phyloP scores from a whole-genome alignment of 2,329 filamentous ascomycete genomes.

The Pseudocercospora fijiensis region DNA sequence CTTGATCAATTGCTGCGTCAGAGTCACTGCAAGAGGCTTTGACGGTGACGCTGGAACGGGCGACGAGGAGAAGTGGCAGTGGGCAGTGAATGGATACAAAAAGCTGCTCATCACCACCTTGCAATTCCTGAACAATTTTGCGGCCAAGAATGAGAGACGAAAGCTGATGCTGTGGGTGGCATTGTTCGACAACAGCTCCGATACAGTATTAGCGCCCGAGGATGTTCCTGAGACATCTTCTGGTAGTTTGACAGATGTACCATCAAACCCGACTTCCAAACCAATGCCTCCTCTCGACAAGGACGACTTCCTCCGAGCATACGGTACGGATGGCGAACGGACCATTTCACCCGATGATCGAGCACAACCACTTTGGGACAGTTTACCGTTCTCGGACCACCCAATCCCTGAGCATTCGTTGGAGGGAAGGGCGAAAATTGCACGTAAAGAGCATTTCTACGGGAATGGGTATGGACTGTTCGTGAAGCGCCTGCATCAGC shows the following conservation, averaged over 20 bases:
- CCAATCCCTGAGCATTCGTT: slow-evolving; percentile 27
- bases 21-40: slow-evolving; percentile 63
- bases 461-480: slow-evolving; percentile 37
- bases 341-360: slow-evolving; percentile 20
- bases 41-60: slow-evolving; percentile 62
- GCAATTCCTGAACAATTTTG: slow-evolving; percentile 66
- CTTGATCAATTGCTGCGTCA: slow-evolving; percentile 62
- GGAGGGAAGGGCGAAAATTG: slow-evolving; percentile 21
- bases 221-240: slow-evolving; percentile 33
- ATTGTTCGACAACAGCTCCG: slow-evolving; percentile 54
- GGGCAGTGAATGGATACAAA: slow-evolving; percentile 65
- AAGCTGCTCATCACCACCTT: slow-evolving; percentile 64
- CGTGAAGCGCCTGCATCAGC: slow-evolving; percentile 25
- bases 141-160: slow-evolving; percentile 63
- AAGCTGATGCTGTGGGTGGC: slow-evolving; percentile 66
- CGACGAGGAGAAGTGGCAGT: slow-evolving; percentile 65
- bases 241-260: slow-evolving; percentile 32
- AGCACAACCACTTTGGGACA: slow-evolving; percentile 29
- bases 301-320: slow-evolving; percentile 35
- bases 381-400: slow-evolving; percentile 25
- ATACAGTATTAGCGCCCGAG: slow-evolving; percentile 33
- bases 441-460: slow-evolving; percentile 14
- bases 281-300: slow-evolving; percentile 30
- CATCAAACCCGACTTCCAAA: slow-evolving; percentile 32
- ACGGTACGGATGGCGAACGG: slow-evolving; percentile 29